These are phyloP conservation scores for Mortierella sp. DNA, from an alignment of 371 early-diverging fungal genomes.

Conservation along the genomic window DNA sequence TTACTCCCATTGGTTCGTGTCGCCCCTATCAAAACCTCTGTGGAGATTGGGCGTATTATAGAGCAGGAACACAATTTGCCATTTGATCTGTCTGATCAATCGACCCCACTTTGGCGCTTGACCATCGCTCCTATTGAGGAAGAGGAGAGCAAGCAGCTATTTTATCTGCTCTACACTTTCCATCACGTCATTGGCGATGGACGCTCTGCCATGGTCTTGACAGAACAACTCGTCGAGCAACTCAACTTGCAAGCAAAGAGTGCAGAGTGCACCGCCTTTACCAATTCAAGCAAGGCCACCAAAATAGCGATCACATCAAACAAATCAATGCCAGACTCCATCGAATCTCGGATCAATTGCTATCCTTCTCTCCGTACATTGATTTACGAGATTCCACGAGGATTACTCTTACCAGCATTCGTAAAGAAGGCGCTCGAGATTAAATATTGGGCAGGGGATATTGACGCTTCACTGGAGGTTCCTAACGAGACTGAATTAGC, in stretches of 20 bases:
- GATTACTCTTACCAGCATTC: slow-evolving; percentile 31
- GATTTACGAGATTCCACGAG: slow-evolving; percentile 21
- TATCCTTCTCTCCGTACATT: slow-evolving; percentile 34
- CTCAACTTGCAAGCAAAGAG: slow-evolving; percentile 16
- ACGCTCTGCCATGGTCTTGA: slow-evolving; percentile 34
- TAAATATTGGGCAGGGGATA: slow-evolving; percentile 48
- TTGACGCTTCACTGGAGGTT: slow-evolving; percentile 30
- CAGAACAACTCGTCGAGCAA: slow-evolving; percentile 29
- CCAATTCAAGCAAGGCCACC: not conserved
- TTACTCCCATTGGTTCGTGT: slow-evolving; percentile 18
- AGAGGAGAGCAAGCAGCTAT: not conserved
- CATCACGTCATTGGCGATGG: slow-evolving; percentile 51
- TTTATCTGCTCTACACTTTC: slow-evolving; percentile 29
- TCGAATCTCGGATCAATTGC: slow-evolving; percentile 40
- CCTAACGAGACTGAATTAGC: slow-evolving; percentile 38
- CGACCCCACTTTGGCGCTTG: slow-evolving; percentile 39
- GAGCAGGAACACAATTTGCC: slow-evolving; percentile 44
- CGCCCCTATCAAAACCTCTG: not conserved
- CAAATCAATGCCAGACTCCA: slow-evolving; percentile 25
- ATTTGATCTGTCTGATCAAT: slow-evolving; percentile 35
- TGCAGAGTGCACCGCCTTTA: not conserved
- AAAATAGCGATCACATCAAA: slow-evolving; percentile 9
- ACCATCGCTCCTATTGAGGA: slow-evolving; percentile 16
- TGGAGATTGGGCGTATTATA: slow-evolving; percentile 7
- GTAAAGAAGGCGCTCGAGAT: slow-evolving; percentile 34